Percentiles rank a stretch among this genome's conserved stretches.
Conservation (phyloP, 768 basidiomycete species). For the Podaxis rugospora region DNA sequence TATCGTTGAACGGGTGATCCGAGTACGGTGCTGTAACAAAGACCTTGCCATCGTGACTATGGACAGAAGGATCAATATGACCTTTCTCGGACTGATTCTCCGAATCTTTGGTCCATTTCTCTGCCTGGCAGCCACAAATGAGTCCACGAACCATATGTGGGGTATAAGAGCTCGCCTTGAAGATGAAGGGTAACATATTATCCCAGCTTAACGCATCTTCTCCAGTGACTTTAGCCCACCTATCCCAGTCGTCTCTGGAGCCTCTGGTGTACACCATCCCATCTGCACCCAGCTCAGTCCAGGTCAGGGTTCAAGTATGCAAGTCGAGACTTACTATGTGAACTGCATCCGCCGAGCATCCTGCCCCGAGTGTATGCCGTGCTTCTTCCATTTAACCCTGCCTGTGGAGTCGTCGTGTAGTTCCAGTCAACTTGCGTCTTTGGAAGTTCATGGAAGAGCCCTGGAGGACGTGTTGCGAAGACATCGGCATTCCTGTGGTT, state of each 20-base stretch:
- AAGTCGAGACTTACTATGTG: slow-evolving; percentile 8
- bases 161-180: slow-evolving; percentile 14
- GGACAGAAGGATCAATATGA: slow-evolving; percentile 11
- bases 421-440: slow-evolving; percentile 16
- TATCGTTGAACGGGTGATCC: slow-evolving; percentile 10
- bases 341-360: slow-evolving; percentile 14
- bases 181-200: slow-evolving; percentile 22
- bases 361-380: slow-evolving; percentile 3
- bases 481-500: neutral
- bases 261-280: slow-evolving; percentile 29
- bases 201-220: slow-evolving; percentile 31
- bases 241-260: slow-evolving; percentile 28
- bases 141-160: neutral
- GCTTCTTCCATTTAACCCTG: slow-evolving; percentile 8
- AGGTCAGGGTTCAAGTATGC: neutral
- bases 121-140: neutral
- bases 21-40: neutral
- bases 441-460: neutral
- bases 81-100: slow-evolving; percentile 11
- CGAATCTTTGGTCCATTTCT: neutral
- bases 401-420: slow-evolving; percentile 11
- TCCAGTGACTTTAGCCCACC: slow-evolving; percentile 24
- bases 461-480: slow-evolving; percentile 1
- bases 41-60: slow-evolving; percentile 8
- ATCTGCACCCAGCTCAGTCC: slow-evolving; percentile 12